phyloP scores from a whole-genome alignment of 176 grass and related monocot genomes.

The Tillandsia fasciculata region DNA sequence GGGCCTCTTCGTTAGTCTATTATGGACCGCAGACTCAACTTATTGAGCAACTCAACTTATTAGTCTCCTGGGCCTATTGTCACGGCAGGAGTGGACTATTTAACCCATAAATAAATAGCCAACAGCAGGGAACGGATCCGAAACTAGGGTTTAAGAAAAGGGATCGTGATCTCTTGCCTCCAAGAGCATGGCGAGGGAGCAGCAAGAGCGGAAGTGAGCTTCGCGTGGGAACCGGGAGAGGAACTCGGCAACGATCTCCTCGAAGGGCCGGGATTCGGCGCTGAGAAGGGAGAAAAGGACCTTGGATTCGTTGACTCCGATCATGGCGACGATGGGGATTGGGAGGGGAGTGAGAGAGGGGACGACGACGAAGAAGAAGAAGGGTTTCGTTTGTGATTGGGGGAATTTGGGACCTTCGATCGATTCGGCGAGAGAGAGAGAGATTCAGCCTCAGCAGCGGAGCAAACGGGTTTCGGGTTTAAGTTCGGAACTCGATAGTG shows the following conservation, averaged over 20 bases:
- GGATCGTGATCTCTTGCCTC: slow-evolving; percentile 29
- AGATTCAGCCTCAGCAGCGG: no score
- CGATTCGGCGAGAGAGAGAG: no score
- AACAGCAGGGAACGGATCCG: not conserved
- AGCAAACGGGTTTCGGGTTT: no score
- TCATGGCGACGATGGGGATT: not conserved
- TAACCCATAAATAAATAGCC: no score
- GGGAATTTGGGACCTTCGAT: no score
- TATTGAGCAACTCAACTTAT: no score
- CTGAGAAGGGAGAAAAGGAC: slow-evolving; percentile 46
- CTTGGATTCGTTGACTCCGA: slow-evolving; percentile 42
- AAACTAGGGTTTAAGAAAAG: not conserved
- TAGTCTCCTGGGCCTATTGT: no score
- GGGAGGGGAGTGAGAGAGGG: slow-evolving; percentile 5
- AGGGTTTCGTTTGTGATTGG: not conserved
- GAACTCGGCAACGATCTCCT: slow-evolving; percentile 59
- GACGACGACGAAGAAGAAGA: not conserved
- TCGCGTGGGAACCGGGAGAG: slow-evolving; percentile 45
- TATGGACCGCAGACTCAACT: no score
- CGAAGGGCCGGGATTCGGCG: slow-evolving; percentile 41
- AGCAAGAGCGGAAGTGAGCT: slow-evolving; percentile 55
- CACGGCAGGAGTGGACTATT: no score
- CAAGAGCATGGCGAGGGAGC: slow-evolving; percentile 39
- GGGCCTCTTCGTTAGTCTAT: no score
- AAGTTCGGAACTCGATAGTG: no score